Percentiles rank a stretch among this genome's conserved stretches.
phyloP scores from a whole-genome alignment of 139 green algal genomes.

The Chlorella sp. region DNA sequence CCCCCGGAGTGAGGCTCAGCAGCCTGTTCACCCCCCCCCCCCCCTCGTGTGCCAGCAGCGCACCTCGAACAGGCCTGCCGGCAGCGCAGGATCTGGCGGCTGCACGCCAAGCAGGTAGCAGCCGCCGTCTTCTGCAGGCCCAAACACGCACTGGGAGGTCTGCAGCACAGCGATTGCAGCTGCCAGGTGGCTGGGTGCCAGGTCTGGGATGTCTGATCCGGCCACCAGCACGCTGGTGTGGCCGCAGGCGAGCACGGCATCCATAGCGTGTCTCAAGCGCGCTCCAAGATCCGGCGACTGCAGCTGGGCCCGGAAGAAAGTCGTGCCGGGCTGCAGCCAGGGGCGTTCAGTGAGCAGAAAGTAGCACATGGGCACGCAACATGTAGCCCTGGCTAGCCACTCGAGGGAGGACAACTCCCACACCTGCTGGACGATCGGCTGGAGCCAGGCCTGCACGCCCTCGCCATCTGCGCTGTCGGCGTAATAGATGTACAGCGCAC shows the following conservation, averaged over 20 bases:
- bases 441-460: too few relatives aligned
- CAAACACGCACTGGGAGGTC: constrained; percentile 43
- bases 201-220: constrained; percentile 72
- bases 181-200: constrained; percentile 25
- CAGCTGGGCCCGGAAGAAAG: constrained; percentile 43
- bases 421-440: too few relatives aligned
- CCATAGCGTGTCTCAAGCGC: constrained; percentile 57
- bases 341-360: neutral
- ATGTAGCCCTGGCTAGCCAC: too few relatives aligned
- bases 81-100: too few relatives aligned
- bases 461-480: too few relatives aligned
- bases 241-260: constrained; percentile 1
- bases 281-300: constrained; percentile 48
- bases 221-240: constrained; percentile 50
- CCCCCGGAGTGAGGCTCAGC: neutral
- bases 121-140: constrained; percentile 66
- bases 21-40: too few relatives aligned
- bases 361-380: too few relatives aligned
- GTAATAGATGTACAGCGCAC: too few relatives aligned
- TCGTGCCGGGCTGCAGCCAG: neutral
- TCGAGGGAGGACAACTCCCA: too few relatives aligned
- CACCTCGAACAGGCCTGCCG: constrained; percentile 10
- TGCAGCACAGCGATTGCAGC: neutral
- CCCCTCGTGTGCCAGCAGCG: too few relatives aligned
- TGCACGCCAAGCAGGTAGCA: constrained; percentile 74